Evolutionary conservation across 805 yeast species (phyloP).

Genomic region (Kazachstania bromeliacearum): DNA sequence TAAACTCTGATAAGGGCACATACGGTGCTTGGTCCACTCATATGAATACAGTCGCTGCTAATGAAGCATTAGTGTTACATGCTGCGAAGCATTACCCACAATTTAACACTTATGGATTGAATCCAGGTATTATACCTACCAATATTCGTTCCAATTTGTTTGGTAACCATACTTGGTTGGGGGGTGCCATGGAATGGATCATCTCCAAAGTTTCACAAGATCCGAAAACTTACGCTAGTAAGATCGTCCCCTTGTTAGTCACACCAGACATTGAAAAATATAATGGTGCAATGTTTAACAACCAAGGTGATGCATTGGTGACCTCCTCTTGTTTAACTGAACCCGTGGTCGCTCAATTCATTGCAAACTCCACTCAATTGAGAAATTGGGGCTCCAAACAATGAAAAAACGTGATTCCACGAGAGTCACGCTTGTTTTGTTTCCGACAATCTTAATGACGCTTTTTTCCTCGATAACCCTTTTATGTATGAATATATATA

Average conservation of each 20-base stretch:
- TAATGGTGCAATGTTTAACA: conserved; percentile 28
- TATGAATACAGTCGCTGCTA: conserved; percentile 36
- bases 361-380: conserved; percentile 23
- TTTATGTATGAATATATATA: too few species aligned
- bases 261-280: conserved; percentile 23
- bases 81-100: conserved; percentile 10
- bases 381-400: too few species aligned
- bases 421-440: too few species aligned
- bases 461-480: too few species aligned
- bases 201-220: conserved; percentile 27
- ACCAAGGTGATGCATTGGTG: conserved; percentile 22
- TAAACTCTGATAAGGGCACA: conserved; percentile 26
- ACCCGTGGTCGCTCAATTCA: conserved; percentile 23
- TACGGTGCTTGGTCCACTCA: conserved; percentile 29
- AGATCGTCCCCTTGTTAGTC: conserved; percentile 26
- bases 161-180: conserved; percentile 25
- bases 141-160: conserved; percentile 28
- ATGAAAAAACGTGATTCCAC: too few species aligned
- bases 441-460: too few species aligned
- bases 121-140: conserved; percentile 34
- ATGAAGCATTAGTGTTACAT: conserved; percentile 30
- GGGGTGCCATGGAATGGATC: conserved; percentile 21
- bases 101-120: conserved; percentile 30
- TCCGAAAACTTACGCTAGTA: conserved; percentile 29
- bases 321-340: conserved; percentile 25